Percentiles rank a stretch among this genome's conserved stretches.
Conservation (phyloP, 2,329 filamentous ascomycete species). For the Rachicladosporium sp. region DNA sequence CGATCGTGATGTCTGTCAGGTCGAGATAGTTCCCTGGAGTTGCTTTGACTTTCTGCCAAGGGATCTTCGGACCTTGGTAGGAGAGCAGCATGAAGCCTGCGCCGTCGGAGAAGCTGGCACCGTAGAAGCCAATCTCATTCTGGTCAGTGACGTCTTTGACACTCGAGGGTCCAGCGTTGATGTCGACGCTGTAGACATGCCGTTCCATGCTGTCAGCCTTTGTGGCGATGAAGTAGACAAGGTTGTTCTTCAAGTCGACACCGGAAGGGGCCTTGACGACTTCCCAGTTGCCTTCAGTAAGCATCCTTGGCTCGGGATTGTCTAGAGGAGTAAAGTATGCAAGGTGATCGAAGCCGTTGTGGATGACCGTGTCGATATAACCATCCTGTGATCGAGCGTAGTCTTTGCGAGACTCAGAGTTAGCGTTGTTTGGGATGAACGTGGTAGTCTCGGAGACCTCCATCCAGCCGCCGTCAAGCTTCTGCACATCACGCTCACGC, state of each 20-base stretch:
- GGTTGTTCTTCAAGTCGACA: conserved; percentile 69
- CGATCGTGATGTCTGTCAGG: conserved; percentile 57
- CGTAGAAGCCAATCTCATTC: conserved; percentile 63
- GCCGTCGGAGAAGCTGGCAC: conserved; percentile 69
- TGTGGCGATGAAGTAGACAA: conserved; percentile 84
- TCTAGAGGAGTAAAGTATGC: conserved; percentile 88
- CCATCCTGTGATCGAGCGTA: conserved; percentile 52
- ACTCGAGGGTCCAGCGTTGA: conserved; percentile 55
- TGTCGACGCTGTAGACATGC: conserved; percentile 78
- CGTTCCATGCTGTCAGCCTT: conserved; percentile 81
- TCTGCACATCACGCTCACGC: conserved; percentile 63
- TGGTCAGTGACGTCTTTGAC: conserved; percentile 64
- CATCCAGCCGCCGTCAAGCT: conserved; percentile 94
- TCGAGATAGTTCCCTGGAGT: conserved; percentile 54
- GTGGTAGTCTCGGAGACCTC: conserved; percentile 79
- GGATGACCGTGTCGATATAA: conserved; percentile 82
- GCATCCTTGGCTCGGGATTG: conserved; percentile 64
- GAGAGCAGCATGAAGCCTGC: conserved; percentile 71
- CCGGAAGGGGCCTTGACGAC: conserved; percentile 75
- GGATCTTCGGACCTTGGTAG: conserved; percentile 73
- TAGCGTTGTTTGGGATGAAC: conserved; percentile 61
- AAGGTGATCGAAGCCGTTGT: conserved; percentile 78
- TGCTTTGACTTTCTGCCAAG: conserved; percentile 81
- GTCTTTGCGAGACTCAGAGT: conserved; percentile 55
- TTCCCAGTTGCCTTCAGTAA: conserved; percentile 87